Percentiles rank a stretch among this genome's conserved stretches.
phyloP scores from a whole-genome alignment of 805 yeast genomes.

The Cyberlindnera xishuangbannaensis region DNA sequence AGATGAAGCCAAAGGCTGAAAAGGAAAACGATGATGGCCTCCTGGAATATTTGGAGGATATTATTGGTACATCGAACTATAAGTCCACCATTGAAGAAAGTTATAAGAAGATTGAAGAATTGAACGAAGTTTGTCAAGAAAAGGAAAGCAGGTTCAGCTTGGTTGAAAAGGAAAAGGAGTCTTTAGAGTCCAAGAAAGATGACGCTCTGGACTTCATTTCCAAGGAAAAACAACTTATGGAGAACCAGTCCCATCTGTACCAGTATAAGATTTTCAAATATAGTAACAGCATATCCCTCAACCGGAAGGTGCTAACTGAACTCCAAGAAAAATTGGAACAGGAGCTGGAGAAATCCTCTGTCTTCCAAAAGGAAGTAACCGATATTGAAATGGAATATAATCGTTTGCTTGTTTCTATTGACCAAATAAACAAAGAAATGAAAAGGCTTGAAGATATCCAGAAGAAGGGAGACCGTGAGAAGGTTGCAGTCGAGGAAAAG shows the following conservation, averaged over 20 bases:
- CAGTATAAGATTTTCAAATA: slow-evolving; percentile 46
- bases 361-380: slow-evolving; percentile 34
- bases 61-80: slow-evolving; percentile 88
- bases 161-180: slow-evolving; percentile 68
- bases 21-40: slow-evolving; percentile 88
- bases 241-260: slow-evolving; percentile 46
- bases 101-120: slow-evolving; percentile 53
- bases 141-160: slow-evolving; percentile 74
- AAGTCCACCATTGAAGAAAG: slow-evolving; percentile 69
- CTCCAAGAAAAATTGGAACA: slow-evolving; percentile 35
- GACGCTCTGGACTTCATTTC: slow-evolving; percentile 62
- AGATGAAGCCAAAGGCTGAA: slow-evolving; percentile 97
- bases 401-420: slow-evolving; percentile 19
- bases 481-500: slow-evolving; percentile 72
- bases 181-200: slow-evolving; percentile 57
- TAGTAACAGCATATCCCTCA: slow-evolving; percentile 33
- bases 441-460: slow-evolving; percentile 31
- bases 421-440: slow-evolving; percentile 23
- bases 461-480: slow-evolving; percentile 46
- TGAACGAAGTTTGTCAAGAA: slow-evolving; percentile 76
- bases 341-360: slow-evolving; percentile 38
- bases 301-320: slow-evolving; percentile 33
- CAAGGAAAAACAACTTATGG: slow-evolving; percentile 54
- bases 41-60: slow-evolving; percentile 91
- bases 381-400: slow-evolving; percentile 27